phyloP scores from a whole-genome alignment of 2,329 filamentous ascomycete genomes.

The Cercospora zeae-maydis region DNA sequence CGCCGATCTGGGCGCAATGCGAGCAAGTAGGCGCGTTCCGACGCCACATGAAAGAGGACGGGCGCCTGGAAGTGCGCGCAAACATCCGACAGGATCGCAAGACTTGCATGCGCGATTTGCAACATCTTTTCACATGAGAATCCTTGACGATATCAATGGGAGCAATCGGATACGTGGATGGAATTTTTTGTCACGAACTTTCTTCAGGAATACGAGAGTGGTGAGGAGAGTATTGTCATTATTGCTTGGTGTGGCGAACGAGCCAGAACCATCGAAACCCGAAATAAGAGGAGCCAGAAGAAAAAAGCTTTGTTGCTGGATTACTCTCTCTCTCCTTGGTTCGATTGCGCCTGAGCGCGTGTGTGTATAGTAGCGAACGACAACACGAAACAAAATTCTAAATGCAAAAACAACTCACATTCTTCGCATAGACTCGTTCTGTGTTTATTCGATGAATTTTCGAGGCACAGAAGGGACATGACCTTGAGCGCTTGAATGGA shows the following conservation, averaged over 20 bases:
- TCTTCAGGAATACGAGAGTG: not conserved
- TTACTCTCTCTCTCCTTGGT: not conserved
- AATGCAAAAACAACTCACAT: not conserved
- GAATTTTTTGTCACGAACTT: not conserved
- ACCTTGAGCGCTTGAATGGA: too few species aligned
- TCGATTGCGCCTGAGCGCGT: not conserved
- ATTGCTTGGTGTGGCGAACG: not conserved
- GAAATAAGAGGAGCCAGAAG: not conserved
- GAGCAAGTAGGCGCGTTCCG: constrained; percentile 19
- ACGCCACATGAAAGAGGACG: not conserved
- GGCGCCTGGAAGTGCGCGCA: not conserved
- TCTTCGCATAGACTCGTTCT: too few species aligned
- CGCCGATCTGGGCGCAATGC: constrained; percentile 45
- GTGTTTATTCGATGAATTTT: too few species aligned
- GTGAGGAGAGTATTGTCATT: not conserved
- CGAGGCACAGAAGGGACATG: too few species aligned
- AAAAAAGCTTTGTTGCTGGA: not conserved
- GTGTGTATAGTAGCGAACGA: not conserved
- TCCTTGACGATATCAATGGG: not conserved
- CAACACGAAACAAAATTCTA: not conserved
- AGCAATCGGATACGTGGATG: not conserved
- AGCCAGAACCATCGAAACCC: not conserved
- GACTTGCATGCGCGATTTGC: not conserved
- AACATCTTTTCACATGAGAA: not conserved
- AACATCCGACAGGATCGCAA: not conserved